Evolutionary conservation across 1,284 basidiomycete species (phyloP), one percentile per base, ranked within the genome.

Genomic region (Porogramme epimiltina): DNA sequence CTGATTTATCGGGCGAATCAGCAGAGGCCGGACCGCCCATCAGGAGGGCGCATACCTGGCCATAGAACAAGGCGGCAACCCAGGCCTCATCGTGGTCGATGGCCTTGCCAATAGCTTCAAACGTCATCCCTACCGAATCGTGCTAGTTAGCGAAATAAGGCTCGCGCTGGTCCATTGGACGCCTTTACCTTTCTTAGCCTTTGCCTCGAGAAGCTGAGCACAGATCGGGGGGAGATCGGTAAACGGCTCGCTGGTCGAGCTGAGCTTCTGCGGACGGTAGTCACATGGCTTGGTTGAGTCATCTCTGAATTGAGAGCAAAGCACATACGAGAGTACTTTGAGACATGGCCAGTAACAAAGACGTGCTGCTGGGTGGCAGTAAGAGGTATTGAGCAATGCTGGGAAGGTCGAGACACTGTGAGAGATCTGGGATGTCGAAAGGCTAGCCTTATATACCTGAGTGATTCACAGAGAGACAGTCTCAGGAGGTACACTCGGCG

Each of bases 51-150:
- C 74, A 25, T 54, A 85, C 87, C 74, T 93, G 91, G 8, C 89
- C 92, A 61, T 92, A 94, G 71, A 95, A 92, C 37, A 89, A 79
- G 1, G 91, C 83, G 2, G 92, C 92, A n/a, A 92, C 80, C 90
- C 90, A 95, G 34, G 94, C 80, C 68, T 95, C 92, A 61, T 91
- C 88, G 62, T 81, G 84, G n/a, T 79, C 81, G 52, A 94, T 78
- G 13, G 75, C 74, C 53, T 85, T 75, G 4, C 81, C 89, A 57
- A 94, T 84, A 42, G 82, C 73, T 43, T 84, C 88, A 58, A 93
- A 94, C 13, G 85, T 86, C 54, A 89, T 62, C 18, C 84, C 88
- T 86, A 60, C 28, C 24, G 46, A 15, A 15, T 11, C 11, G 18
- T 9, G 25, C 25, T 41, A 39, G 9, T 3, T n/a, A 15, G 13